phyloP scores from a whole-genome alignment of 768 basidiomycete species.

The Mycena epipterygia region DNA sequence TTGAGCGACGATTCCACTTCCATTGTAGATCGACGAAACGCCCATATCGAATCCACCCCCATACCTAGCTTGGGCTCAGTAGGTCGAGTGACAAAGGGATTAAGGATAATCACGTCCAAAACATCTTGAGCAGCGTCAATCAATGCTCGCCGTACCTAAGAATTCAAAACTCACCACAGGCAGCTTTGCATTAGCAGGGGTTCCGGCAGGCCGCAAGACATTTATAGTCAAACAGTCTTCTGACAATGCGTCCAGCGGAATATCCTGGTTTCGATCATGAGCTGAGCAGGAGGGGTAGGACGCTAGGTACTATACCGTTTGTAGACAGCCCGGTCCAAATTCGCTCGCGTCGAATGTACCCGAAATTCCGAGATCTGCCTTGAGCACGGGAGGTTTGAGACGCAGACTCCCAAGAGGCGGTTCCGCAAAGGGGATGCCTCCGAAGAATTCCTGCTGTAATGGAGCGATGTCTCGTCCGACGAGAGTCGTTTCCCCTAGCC shows the following conservation, averaged over 20 bases:
- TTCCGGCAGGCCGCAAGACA: slow-evolving; percentile 63
- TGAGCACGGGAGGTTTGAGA: slow-evolving; percentile 60
- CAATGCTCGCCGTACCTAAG: not conserved
- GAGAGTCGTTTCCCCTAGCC: slow-evolving; percentile 55
- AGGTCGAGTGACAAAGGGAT: not conserved
- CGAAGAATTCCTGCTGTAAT: slow-evolving; percentile 55
- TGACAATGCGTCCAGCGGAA: slow-evolving; percentile 52
- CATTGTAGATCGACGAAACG: slow-evolving; percentile 39
- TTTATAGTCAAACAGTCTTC: slow-evolving; percentile 77
- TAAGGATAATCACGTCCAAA: slow-evolving; percentile 25
- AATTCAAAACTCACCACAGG: slow-evolving; percentile 41
- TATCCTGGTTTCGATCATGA: slow-evolving; percentile 40
- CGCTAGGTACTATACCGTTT: slow-evolving; percentile 47
- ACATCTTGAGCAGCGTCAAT: slow-evolving; percentile 17
- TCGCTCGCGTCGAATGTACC: slow-evolving; percentile 59
- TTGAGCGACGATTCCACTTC: slow-evolving; percentile 43
- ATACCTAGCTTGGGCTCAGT: slow-evolving; percentile 6
- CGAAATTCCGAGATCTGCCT: slow-evolving; percentile 51
- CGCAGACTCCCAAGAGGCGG: slow-evolving; percentile 66
- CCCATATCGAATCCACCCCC: slow-evolving; percentile 43
- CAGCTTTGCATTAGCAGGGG: slow-evolving; percentile 44
- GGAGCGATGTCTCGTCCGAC: slow-evolving; percentile 52
- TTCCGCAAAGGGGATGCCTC: slow-evolving; percentile 69
- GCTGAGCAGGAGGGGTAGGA: not conserved
- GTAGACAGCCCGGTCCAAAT: slow-evolving; percentile 66